Percentiles rank a stretch among this genome's conserved stretches.
These are phyloP conservation scores for Saccharomycopsis sp. DNA, from an alignment of 805 yeast species.

Conservation along the genomic window DNA sequence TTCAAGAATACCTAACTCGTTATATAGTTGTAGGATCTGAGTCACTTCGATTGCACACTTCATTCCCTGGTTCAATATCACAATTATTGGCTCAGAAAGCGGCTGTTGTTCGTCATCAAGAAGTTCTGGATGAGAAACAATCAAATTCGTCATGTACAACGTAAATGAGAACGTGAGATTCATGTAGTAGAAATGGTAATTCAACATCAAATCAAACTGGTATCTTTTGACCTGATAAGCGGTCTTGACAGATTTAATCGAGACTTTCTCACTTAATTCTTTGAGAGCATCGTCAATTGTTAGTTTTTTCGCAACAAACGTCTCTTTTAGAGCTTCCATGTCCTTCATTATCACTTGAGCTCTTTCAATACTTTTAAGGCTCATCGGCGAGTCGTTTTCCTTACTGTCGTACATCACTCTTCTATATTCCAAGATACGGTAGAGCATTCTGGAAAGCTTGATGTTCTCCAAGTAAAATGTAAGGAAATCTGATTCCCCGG, in stretches of 20 bases:
- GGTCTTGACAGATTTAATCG: constrained; percentile 24
- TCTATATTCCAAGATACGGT: constrained; percentile 36
- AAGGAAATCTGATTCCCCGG: constrained; percentile 27
- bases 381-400: constrained; percentile 28
- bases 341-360: constrained; percentile 33
- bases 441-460: constrained; percentile 33
- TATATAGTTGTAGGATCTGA: constrained; percentile 31
- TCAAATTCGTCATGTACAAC: constrained; percentile 32
- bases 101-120: constrained; percentile 23
- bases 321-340: constrained; percentile 31
- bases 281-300: constrained; percentile 11
- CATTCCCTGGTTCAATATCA: constrained; percentile 35
- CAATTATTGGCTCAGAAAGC: constrained; percentile 37
- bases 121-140: constrained; percentile 28
- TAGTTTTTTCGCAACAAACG: constrained; percentile 24
- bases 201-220: constrained; percentile 37
- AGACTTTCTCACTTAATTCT: constrained; percentile 29
- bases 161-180: constrained; percentile 39
- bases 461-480: constrained; percentile 31
- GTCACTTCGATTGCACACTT: constrained; percentile 36
- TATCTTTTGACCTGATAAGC: constrained; percentile 27
- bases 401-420: constrained; percentile 28
- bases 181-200: constrained; percentile 37
- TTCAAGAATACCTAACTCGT: constrained; percentile 34
- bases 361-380: constrained; percentile 35